Base-by-base conservation (phyloP, 2,329 filamentous ascomycete species). In the Curvularia hawaiiensis region DNA sequence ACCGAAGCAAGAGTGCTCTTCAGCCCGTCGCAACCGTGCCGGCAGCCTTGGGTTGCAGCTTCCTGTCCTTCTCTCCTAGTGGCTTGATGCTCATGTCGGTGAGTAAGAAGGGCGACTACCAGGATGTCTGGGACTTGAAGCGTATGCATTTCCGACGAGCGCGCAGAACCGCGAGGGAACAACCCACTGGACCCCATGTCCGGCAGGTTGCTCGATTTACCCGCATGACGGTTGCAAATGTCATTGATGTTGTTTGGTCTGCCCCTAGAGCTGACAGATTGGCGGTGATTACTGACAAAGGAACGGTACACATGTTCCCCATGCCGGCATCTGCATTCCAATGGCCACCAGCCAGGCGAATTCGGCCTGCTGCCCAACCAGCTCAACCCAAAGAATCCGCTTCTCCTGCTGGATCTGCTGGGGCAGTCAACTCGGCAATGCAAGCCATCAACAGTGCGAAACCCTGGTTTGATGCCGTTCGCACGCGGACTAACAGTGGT, bases 271-370 rank as follows among this genome's bases (percentile, higher is more conserved):
- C 91, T 22, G 91, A 96, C 71, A 88, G 90, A 57, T 79, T 96
- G 39, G 94, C 93, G 1, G 88, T 99, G 78, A 87, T 97, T 26
- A 98, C 95, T 0, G 92, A 96, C 69, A 90, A 93, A 66, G 92
- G 94, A n/a, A 99, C 95, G 9, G 88, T 97, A 11, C 95, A 99
- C 77, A 85, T 98, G 43, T 88, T 97, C 63, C 91, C 97, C 64
- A 85, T 98, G 76, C 92, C 92, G 9, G 83, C 86, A 45, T 90
- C 87, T 61, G 91, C 91, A 4, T 94, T 93, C 67, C 87, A 90
- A 64, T 97, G 93, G 93, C 93, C 93, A 40, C 91, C 92, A 24
- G 88, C 87, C 41, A 79, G 80, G 45, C 78, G 80, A 33, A 58
- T 67, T n/a, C 71, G 73, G 30, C 71, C 72, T 44, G 46, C 68